Base-by-base conservation (phyloP, 2,329 filamentous ascomycete genomes). In the Escovopsis sp. region DNA sequence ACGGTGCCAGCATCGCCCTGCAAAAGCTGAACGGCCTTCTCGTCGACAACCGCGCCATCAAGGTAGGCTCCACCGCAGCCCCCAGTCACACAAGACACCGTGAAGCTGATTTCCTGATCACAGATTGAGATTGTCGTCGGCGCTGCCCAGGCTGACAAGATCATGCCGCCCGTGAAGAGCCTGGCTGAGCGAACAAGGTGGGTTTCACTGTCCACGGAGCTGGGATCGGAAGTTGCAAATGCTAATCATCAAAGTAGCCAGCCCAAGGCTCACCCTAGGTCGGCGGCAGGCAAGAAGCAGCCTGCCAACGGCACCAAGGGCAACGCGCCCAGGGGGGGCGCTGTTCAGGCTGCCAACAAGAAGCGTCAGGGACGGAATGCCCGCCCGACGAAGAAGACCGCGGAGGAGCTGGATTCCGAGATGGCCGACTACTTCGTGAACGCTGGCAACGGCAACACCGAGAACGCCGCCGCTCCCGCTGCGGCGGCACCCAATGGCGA, bases 341-440 rank as follows among this genome's bases (percentile, higher is more conserved):
- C 55, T 33, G 58, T 61, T 33, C 64, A 63, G 36, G 64, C 60
- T 31, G 63, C 61, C 43, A 59, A 61, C 48, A 69, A 69, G 58
- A 70, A 67, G 54, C 65, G 68, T 38, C 65, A 65, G 42, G 57
- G 54, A 29, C 76, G 76, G 46, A 79, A 65, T 50, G 65, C 69
- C 44, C 73, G 79, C 49, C 68, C 79, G 46, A 62, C 76, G 51
- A 67, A 92, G 65, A 96, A 96, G 81, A 93, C 86, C 0, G 76
- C 80, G 1, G 88, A 94, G 55, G 87, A 98, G 63, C 76, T 98
- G 18, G 90, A 98, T 56, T 86, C 84, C 4, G 90, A 98, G 58
- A 98, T 98, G 90, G 78, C 76, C 15, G 90, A 96, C 58, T 98
- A 98, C 65, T 96, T 92, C 55, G 75, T 68, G 28, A 56, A 60